Evolutionary conservation across 2,329 filamentous ascomycete species (phyloP).

Genomic region (Paecilomyces sp.): DNA sequence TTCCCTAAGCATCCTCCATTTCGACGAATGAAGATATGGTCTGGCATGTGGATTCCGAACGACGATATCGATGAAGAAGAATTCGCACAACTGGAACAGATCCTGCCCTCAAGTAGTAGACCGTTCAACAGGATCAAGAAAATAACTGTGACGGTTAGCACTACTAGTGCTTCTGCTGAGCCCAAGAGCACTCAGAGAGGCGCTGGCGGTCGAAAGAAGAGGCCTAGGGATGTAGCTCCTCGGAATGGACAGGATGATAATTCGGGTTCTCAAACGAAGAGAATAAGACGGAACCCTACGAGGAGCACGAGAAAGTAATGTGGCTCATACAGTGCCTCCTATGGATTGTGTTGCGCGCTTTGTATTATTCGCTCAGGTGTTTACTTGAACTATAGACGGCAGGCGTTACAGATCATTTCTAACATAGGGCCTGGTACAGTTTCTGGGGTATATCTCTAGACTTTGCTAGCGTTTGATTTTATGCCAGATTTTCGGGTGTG

Average conservation of each 20-base stretch:
- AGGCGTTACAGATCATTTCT: background rate
- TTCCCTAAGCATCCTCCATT: background rate
- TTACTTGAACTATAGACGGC: background rate
- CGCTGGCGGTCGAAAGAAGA: background rate
- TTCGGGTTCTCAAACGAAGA: background rate
- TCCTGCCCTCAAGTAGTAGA: background rate
- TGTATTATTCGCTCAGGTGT: background rate
- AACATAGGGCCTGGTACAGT: background rate
- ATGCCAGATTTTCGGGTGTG: background rate
- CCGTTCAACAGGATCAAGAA: background rate
- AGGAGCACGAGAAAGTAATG: background rate
- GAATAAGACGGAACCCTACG: background rate
- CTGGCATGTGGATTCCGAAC: background rate
- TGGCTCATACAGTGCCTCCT: background rate
- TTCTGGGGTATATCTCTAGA: background rate
- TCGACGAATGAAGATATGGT: constrained; percentile 2
- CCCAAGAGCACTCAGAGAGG: background rate
- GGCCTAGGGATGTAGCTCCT: background rate
- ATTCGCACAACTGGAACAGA: background rate
- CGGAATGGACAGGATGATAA: background rate
- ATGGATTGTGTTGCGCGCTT: background rate
- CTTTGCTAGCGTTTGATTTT: background rate
- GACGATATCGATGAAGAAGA: background rate
- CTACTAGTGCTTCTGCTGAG: background rate
- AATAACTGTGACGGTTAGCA: background rate